Evolutionary conservation across 352 stramenopile genomes (phyloP), one percentile per base, ranked within the genome.

Genomic region (Phytophthora brassicae): DNA sequence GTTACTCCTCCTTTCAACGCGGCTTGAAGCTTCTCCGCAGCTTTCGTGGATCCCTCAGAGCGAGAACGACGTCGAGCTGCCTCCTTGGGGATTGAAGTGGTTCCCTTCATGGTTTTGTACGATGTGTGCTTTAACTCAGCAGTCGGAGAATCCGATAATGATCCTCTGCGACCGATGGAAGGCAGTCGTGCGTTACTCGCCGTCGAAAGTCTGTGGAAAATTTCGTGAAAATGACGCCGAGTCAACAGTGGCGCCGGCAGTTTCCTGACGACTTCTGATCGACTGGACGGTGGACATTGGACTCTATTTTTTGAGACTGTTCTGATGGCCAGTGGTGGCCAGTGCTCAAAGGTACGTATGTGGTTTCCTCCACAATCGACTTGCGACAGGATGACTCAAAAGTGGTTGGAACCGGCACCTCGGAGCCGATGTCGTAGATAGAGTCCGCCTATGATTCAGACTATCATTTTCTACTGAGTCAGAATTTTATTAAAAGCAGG

Each of bases 121-220:
- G 14, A 46, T n/a, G n/a, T n/a, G n/a, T 9, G 26, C 24, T 4
- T 38, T 33, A 51, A 33, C 11, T 11, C 3, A 16, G 47, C 12
- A 35, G 47, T 42, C 26, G 43, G 54, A 36, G 23, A 58, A 73
- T 73, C 33, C 50, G 58, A 49, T 31, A 66, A 62, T 73, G 65
- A 69, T 38, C 52, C 52, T 35, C 14, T 13, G 26, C 14, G n/a
- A n/a, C 6, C 35, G 35, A 35, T 46, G 50, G 44, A 53, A 50
- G 20, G 51, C 59, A 45, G 48, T 36, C 26, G 43, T 52, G 41
- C 53, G 43, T 61, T 61, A 45, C 48, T 33, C 5, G n/a, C 43
- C 55, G 17, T 23, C 39, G 63, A 70, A 66, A 66, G 56, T 49
- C 57, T 51, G 38, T 31, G 44, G 63, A 67, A 66, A 41, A 46